A percentile compares a stretch with the other conserved stretches of the same genome.
These are phyloP conservation scores for Penicillium sp. DNA, from an alignment of 2,329 filamentous ascomycete species.

Conservation along the genomic window DNA sequence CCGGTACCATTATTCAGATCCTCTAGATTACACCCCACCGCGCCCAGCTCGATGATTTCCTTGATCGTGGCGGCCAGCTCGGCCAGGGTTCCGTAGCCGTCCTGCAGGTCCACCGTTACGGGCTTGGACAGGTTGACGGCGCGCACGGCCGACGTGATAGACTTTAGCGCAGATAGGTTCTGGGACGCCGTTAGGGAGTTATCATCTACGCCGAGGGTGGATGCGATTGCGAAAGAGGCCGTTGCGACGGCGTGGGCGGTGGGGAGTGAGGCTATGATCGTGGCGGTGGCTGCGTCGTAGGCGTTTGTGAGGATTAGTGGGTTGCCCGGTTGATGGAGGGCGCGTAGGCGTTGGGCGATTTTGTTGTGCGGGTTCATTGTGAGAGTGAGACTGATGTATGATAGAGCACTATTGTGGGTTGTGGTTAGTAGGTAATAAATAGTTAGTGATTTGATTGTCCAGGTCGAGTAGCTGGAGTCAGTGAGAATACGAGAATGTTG, in stretches of 20 bases:
- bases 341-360: conserved; percentile 6
- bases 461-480: background rate
- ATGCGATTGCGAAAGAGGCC: conserved; percentile 53
- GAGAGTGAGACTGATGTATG: background rate
- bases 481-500: background rate
- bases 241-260: conserved; percentile 48
- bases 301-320: conserved; percentile 10
- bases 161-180: conserved; percentile 51
- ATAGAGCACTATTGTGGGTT: background rate
- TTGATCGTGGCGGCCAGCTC: conserved; percentile 42
- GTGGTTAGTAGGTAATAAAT: background rate
- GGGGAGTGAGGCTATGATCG: conserved; percentile 9
- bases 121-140: conserved; percentile 30
- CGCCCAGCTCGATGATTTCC: conserved; percentile 51
- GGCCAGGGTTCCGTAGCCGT: conserved; percentile 56
- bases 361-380: conserved; percentile 5
- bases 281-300: conserved; percentile 8
- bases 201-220: conserved; percentile 46
- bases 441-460: background rate
- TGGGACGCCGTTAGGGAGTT: conserved; percentile 51
- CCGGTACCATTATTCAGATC: conserved; percentile 46
- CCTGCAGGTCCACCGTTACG: conserved; percentile 59
- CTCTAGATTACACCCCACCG: conserved; percentile 60
- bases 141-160: conserved; percentile 48
- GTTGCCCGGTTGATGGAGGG: conserved; percentile 6